phyloP scores from a whole-genome alignment of 768 basidiomycete species.

The Serpula lacrymans region DNA sequence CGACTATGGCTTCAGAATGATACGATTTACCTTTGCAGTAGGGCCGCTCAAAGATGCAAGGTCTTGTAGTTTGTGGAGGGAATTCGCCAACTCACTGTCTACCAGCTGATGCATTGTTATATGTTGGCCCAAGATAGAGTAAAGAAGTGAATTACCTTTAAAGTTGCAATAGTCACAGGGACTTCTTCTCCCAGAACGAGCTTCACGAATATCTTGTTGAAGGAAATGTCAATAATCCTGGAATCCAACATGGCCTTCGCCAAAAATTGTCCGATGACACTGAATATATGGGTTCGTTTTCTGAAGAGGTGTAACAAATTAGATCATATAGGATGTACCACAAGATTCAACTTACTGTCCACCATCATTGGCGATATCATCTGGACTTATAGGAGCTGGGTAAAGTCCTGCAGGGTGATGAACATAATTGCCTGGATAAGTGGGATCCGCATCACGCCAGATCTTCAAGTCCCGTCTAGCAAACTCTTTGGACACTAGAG shows the following conservation, averaged over 20 bases:
- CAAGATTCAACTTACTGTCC: slow-evolving; percentile 55
- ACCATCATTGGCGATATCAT: slow-evolving; percentile 68
- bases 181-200: slow-evolving; percentile 85
- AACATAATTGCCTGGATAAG: slow-evolving; percentile 65
- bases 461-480: slow-evolving; percentile 83
- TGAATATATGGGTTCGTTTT: slow-evolving; percentile 82
- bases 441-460: slow-evolving; percentile 84
- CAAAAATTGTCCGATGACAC: slow-evolving; percentile 92
- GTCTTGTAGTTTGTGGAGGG: slow-evolving; percentile 73
- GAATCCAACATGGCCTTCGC: slow-evolving; percentile 97
- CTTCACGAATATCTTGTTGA: slow-evolving; percentile 95
- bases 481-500: slow-evolving; percentile 95
- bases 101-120: slow-evolving; percentile 53
- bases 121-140: slow-evolving; percentile 3
- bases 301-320: slow-evolving; percentile 36
- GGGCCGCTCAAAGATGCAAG: slow-evolving; percentile 50
- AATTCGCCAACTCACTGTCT: slow-evolving; percentile 82
- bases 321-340: slow-evolving; percentile 2
- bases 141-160: slow-evolving; percentile 56
- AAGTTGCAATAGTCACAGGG: slow-evolving; percentile 75
- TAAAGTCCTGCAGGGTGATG: slow-evolving; percentile 83
- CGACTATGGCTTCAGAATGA: too few relatives aligned
- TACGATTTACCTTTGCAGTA: slow-evolving; percentile 53
- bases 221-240: slow-evolving; percentile 91
- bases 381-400: slow-evolving; percentile 75